phyloP scores from a whole-genome alignment of 192 early-diverging fungal species.

The Thoreauomyces humboldtii region DNA sequence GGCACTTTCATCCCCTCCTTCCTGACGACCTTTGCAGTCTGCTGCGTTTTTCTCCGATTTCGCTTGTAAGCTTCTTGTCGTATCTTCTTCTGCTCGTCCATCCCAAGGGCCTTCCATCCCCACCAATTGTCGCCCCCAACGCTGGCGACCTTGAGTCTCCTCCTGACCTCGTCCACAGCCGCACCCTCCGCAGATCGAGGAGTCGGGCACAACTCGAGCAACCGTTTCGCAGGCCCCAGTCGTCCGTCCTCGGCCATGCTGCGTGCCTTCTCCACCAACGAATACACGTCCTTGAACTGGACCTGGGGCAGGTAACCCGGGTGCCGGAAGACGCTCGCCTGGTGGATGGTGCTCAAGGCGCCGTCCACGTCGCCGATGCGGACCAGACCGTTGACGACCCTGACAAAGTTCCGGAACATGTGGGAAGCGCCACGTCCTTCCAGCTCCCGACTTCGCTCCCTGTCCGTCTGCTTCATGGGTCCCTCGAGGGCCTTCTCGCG shows the following conservation, averaged over 20 bases:
- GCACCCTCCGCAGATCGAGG: slow-evolving; percentile 14
- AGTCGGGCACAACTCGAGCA: slow-evolving; percentile 37
- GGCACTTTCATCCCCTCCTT: too few species aligned
- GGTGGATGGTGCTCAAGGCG: slow-evolving; percentile 37
- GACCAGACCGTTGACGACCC: slow-evolving; percentile 20
- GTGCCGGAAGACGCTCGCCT: slow-evolving; percentile 33
- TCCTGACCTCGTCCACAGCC: slow-evolving; percentile 22
- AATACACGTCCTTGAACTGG: slow-evolving; percentile 27
- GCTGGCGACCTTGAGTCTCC: slow-evolving; percentile 29
- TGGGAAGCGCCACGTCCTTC: slow-evolving; percentile 13
- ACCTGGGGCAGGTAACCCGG: slow-evolving; percentile 40
- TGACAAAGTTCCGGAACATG: slow-evolving; percentile 25
- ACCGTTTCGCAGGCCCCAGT: slow-evolving; percentile 19
- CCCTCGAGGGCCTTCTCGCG: slow-evolving; percentile 24
- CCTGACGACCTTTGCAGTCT: neutral
- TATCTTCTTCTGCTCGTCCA: slow-evolving; percentile 21
- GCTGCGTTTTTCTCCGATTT: neutral
- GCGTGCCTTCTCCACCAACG: slow-evolving; percentile 28
- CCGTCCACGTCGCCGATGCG: slow-evolving; percentile 24
- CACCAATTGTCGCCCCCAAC: slow-evolving; percentile 38
- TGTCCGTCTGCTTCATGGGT: neutral
- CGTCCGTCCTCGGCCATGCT: slow-evolving; percentile 41
- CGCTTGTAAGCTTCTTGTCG: neutral
- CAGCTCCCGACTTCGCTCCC: neutral
- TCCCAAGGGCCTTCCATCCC: slow-evolving; percentile 44